Evolutionary conservation across 208 protist genomes (phyloP).

Genomic region (Jaenimonas drosophilae): DNA sequence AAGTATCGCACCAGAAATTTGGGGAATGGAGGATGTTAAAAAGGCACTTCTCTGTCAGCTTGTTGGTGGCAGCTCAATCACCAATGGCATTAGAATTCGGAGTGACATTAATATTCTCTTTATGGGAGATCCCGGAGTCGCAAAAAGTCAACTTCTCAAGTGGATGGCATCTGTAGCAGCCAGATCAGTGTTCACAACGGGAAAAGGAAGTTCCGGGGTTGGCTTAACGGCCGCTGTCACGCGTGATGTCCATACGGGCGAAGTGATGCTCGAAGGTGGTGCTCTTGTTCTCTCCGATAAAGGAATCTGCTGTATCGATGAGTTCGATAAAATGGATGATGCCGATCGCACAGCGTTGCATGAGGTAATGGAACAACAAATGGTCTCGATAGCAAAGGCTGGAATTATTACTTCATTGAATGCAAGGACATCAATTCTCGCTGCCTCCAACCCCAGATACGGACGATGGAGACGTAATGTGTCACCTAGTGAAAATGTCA

Average conservation of each 20-base stretch:
- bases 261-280: constrained; percentile 93
- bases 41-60: constrained; percentile 96
- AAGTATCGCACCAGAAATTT: constrained; percentile 97
- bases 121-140: constrained; percentile 99
- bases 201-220: constrained; percentile 97
- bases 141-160: constrained; percentile 98
- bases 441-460: constrained; percentile 97
- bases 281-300: constrained; percentile 96
- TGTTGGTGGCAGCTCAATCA: constrained; percentile 98
- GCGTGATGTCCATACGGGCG: constrained; percentile 93
- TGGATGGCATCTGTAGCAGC: constrained; percentile 97
- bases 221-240: constrained; percentile 98
- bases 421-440: constrained; percentile 96
- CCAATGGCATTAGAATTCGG: constrained; percentile 87
- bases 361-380: constrained; percentile 99
- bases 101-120: constrained; percentile 98
- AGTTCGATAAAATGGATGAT: constrained; percentile 99
- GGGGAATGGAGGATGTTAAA: constrained; percentile 98
- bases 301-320: constrained; percentile 99
- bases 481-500: constrained; percentile 96
- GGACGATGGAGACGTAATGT: constrained; percentile 92
- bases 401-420: constrained; percentile 99
- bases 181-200: constrained; percentile 97
- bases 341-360: constrained; percentile 94
- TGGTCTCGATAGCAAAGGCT: constrained; percentile 99